Conservation (phyloP, 2,329 filamentous ascomycete genomes). For the Ascocoryne sarcoides region DNA sequence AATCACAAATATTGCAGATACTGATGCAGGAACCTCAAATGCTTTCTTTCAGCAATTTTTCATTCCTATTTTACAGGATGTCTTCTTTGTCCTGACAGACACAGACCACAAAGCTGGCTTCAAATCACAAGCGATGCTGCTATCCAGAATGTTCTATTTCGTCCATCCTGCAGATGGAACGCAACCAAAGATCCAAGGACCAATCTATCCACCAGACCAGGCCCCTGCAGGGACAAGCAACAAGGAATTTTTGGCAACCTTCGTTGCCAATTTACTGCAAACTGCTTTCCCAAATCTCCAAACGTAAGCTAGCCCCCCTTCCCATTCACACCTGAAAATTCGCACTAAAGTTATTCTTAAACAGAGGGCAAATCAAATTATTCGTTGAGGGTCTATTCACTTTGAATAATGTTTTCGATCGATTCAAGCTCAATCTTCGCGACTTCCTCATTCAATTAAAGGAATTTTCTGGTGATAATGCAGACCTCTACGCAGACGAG, state of each 20-base stretch:
- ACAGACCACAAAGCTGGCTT: slow-evolving; percentile 98
- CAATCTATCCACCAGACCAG: slow-evolving; percentile 80
- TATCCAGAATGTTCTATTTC: slow-evolving; percentile 95
- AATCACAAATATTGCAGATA: slow-evolving; percentile 94
- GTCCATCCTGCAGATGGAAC: slow-evolving; percentile 63
- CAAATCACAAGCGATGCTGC: slow-evolving; percentile 90
- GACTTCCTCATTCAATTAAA: slow-evolving; percentile 97
- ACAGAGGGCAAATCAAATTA: slow-evolving; percentile 71
- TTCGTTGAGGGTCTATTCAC: slow-evolving; percentile 89
- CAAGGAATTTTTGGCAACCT: slow-evolving; percentile 81
- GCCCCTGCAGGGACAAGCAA: slow-evolving; percentile 77
- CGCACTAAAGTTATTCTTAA: no score
- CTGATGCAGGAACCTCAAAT: slow-evolving; percentile 76
- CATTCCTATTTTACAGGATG: slow-evolving; percentile 88
- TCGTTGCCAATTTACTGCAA: slow-evolving; percentile 74
- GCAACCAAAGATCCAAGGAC: slow-evolving; percentile 80
- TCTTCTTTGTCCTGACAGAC: slow-evolving; percentile 96
- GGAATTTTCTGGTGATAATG: slow-evolving; percentile 92
- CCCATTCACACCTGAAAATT: neutral
- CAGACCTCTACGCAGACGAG: slow-evolving; percentile 87
- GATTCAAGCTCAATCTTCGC: slow-evolving; percentile 91
- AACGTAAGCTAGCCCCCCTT: slow-evolving; percentile 50
- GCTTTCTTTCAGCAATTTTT: slow-evolving; percentile 99
- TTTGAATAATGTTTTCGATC: slow-evolving; percentile 79
- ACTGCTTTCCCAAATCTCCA: slow-evolving; percentile 92